Conservation (phyloP, 306 rosid species). For the Cucurbita moschata region DNA sequence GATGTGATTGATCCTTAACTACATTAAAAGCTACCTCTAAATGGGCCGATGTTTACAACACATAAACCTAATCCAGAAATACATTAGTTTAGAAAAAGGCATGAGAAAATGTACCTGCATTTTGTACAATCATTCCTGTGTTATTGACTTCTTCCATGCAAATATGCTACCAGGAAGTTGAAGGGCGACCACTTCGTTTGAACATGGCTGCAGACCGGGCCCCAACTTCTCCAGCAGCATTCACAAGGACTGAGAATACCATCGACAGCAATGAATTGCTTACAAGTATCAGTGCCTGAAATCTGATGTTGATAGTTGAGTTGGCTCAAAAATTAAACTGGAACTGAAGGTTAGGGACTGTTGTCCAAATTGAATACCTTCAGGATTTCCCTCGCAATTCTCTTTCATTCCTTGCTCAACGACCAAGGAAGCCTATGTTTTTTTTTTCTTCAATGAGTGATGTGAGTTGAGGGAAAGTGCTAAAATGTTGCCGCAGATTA, state of each 20-base stretch:
- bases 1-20: neutral
- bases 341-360: neutral
- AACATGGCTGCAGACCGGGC: slow-evolving; percentile 38
- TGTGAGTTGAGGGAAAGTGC: neutral
- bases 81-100: neutral
- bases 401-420: neutral
- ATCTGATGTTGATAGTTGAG: neutral
- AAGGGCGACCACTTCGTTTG: slow-evolving; percentile 63
- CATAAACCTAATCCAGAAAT: neutral
- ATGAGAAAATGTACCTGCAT: neutral
- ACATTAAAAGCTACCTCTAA: neutral
- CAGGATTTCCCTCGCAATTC: neutral
- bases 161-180: slow-evolving; percentile 39
- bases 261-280: slow-evolving; percentile 37
- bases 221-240: slow-evolving; percentile 18
- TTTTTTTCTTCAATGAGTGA: neutral
- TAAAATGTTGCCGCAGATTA: neutral
- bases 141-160: neutral
- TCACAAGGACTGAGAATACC: slow-evolving; percentile 13
- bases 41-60: neutral
- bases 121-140: neutral
- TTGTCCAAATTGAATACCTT: neutral
- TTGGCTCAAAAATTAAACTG: neutral
- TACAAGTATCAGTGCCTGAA: slow-evolving; percentile 45
- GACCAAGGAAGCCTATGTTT: neutral